Conservation (phyloP, 176 grass and related monocot species). For the Zizania latifolia region DNA sequence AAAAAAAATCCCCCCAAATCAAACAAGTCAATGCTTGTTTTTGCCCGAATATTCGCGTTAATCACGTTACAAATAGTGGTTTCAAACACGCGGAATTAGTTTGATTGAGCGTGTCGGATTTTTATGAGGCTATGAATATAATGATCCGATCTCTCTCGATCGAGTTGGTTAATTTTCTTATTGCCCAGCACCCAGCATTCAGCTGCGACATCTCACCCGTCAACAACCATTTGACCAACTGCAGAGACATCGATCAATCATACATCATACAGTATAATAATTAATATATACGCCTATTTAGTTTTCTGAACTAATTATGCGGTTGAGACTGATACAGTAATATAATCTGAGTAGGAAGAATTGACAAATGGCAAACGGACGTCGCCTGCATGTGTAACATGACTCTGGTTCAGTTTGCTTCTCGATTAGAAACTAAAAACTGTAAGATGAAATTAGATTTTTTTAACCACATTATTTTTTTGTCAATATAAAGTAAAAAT, state of each 20-base stretch:
- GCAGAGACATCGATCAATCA: too few relatives aligned
- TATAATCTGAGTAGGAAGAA: too few relatives aligned
- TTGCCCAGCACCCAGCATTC: not conserved
- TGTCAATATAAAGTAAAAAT: too few relatives aligned
- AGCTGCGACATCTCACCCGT: conserved; percentile 10
- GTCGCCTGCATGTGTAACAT: conserved; percentile 7
- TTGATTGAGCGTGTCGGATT: not conserved
- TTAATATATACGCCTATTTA: not conserved
- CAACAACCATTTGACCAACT: not conserved
- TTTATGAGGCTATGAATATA: not conserved
- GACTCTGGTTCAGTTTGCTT: too few relatives aligned
- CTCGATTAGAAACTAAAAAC: too few relatives aligned
- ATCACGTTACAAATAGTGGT: not conserved
- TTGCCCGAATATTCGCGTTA: not conserved
- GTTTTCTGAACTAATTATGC: not conserved
- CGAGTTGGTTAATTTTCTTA: not conserved
- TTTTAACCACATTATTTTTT: too few relatives aligned
- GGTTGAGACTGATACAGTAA: not conserved
- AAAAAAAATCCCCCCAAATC: not conserved
- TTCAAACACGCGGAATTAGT: not conserved
- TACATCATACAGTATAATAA: not conserved
- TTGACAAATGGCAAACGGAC: not conserved
- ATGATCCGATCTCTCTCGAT: not conserved
- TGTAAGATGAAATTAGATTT: too few relatives aligned
- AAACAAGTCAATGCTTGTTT: not conserved